Evolutionary conservation across 306 rosid species (phyloP).

Genomic region (Dryas drummondii): DNA sequence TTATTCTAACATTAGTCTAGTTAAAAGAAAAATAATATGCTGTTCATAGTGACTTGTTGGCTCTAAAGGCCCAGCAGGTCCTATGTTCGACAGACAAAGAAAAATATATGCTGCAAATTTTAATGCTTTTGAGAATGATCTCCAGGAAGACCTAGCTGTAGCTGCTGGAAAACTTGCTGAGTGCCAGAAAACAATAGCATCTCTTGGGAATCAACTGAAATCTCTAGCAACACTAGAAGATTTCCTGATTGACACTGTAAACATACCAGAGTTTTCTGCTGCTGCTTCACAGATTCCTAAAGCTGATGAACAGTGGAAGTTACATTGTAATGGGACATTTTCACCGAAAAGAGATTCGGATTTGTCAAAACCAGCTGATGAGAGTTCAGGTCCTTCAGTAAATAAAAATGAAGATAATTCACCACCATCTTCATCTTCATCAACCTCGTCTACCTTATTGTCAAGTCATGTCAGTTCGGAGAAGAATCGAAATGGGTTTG

Average conservation of each 20-base stretch:
- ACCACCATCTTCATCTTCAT: slow-evolving; percentile 47
- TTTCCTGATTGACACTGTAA: slow-evolving; percentile 71
- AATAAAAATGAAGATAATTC: slow-evolving; percentile 48
- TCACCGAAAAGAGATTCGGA: slow-evolving; percentile 66
- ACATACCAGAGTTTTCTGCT: slow-evolving; percentile 50
- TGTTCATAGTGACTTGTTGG: too few species aligned
- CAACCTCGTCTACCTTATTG: slow-evolving; percentile 42
- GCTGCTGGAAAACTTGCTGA: slow-evolving; percentile 93
- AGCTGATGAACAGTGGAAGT: slow-evolving; percentile 52
- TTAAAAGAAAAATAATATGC: slow-evolving; percentile 1
- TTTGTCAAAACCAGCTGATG: slow-evolving; percentile 38
- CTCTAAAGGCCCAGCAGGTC: too few species aligned
- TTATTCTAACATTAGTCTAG: slow-evolving; percentile 10
- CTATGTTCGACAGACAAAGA: too few species aligned
- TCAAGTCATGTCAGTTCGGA: slow-evolving; percentile 56
- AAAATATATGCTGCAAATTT: not conserved
- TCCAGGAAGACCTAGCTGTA: slow-evolving; percentile 78
- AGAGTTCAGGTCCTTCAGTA: slow-evolving; percentile 31
- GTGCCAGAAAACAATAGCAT: slow-evolving; percentile 94
- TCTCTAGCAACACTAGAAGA: slow-evolving; percentile 88
- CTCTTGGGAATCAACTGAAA: slow-evolving; percentile 80
- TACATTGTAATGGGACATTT: slow-evolving; percentile 60
- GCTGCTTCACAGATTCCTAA: slow-evolving; percentile 39
- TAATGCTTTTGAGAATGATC: slow-evolving; percentile 18
- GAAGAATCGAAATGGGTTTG: slow-evolving; percentile 82